Conservation (phyloP, 2,329 filamentous ascomycete genomes). For the Talaromyces sp. region DNA sequence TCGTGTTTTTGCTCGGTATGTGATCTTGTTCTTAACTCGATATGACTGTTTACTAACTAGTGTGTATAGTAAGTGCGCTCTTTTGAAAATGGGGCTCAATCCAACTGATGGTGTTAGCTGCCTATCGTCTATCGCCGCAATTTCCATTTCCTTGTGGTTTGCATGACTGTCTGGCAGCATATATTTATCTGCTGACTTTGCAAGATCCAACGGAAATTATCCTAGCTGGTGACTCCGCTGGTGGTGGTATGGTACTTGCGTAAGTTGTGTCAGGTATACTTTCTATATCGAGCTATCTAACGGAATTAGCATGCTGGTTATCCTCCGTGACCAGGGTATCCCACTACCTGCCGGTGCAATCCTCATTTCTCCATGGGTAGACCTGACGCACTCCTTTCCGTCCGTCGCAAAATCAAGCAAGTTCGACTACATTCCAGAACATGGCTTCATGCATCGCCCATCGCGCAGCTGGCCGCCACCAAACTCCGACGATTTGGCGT, state of each 20-base stretch:
- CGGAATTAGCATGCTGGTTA: constrained; percentile 59
- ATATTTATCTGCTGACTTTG: constrained; percentile 71
- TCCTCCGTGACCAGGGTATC: constrained; percentile 73
- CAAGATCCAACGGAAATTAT: constrained; percentile 79
- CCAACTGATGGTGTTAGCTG: constrained; percentile 37
- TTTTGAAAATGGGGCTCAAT: constrained; percentile 10
- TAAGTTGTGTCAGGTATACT: constrained; percentile 22
- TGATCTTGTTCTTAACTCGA: background rate
- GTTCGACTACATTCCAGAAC: constrained; percentile 80
- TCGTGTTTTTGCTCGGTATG: constrained; percentile 68
- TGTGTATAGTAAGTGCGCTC: constrained; percentile 1
- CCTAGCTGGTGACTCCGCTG: constrained; percentile 86
- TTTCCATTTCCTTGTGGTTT: constrained; percentile 94
- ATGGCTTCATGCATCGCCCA: constrained; percentile 86
- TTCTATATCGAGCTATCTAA: constrained; percentile 18
- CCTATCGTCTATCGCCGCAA: constrained; percentile 84
- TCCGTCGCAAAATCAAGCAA: constrained; percentile 69
- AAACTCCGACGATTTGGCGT: constrained; percentile 65
- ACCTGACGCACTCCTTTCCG: constrained; percentile 91
- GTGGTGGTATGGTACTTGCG: constrained; percentile 79
- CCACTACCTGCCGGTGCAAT: constrained; percentile 85
- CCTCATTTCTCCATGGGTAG: constrained; percentile 91
- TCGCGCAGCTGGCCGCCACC: constrained; percentile 90
- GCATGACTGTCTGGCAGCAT: constrained; percentile 82
- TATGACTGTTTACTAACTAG: background rate